Base-by-base conservation (phyloP, 73 alveolate species). In the Tetrahymena borealis region DNA sequence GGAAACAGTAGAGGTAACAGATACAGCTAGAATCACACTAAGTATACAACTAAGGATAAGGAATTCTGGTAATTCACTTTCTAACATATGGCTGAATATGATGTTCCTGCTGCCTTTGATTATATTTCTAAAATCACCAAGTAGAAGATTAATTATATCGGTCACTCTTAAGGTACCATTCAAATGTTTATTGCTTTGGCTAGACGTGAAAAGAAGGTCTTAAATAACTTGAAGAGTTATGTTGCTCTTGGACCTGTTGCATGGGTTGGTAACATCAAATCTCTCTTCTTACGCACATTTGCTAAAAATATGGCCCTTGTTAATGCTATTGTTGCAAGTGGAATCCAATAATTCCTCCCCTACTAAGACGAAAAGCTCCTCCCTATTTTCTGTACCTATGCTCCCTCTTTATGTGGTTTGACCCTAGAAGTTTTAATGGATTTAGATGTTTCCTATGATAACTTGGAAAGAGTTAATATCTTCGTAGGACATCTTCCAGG, bases 111-210 rank as follows among this genome's bases (percentile, higher is more conserved):
- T 3, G 93, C 39, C 7, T 94, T 98, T 15, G 96, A 97, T 33
- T 97, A 90, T 92, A 94, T 98, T 40, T 94, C 78, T 37, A 18
- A 90, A 79, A 20, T 33, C 32, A 97, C 99, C 28, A 95, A 95
- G 8, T 94, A 91, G n/a, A 96, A 96, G 90, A 78, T 98, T 20
- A 90, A 97, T n/a, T 98, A 98, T 92, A 90, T 98, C 11, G 99
- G 99, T 1, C 99, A 97, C 94, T 97, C 99, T 38, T 97, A 98
- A 94, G 99, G 99, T 5, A 95, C 99, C 6, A 90, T 97, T 40
- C 96, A 96, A 91, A 94, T 98, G 98, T 96, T 97, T 90, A 94
- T 94, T 79, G 99, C 97, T 60, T 91, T 96, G 11, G 38, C 98
- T 41, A 41, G 78, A 93, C 94, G 24, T 20, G 79, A 35, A 28